Evolutionary conservation across 495 filamentous ascomycete species (phyloP).

Genomic region (Aspergillus carlsbadensis): DNA sequence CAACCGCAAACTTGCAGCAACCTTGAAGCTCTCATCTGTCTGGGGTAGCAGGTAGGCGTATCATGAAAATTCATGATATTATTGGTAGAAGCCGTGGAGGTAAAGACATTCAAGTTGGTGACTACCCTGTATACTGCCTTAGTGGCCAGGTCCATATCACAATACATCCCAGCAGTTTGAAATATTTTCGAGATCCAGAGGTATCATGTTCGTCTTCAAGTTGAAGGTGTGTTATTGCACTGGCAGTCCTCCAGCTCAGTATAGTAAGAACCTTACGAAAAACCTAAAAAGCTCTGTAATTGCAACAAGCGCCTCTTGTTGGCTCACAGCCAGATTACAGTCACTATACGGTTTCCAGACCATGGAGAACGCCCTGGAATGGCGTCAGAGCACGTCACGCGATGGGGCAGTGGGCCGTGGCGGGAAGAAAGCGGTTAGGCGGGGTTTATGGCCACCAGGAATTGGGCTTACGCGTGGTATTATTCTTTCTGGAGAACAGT

Average conservation of each 20-base stretch:
- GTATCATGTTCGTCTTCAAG: no score
- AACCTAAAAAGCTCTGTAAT: constrained; percentile 14
- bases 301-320: constrained; percentile 23
- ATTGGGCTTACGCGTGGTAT: constrained; percentile 8
- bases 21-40: no score
- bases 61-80: no score
- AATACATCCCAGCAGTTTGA: no score
- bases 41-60: no score
- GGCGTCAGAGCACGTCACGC: constrained; percentile 46
- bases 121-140: no score
- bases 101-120: no score
- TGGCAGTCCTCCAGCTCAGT: background rate
- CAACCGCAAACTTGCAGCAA: background rate
- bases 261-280: background rate
- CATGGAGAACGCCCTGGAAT: constrained; percentile 16
- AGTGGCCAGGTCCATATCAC: no score
- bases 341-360: constrained; percentile 30
- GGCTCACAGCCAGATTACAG: constrained; percentile 20
- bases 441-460: constrained; percentile 23
- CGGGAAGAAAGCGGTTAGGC: constrained; percentile 36
- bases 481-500: background rate
- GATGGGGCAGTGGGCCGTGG: constrained; percentile 40
- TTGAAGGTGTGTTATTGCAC: no score
- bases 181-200: no score
- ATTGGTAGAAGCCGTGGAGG: no score